A percentile compares a stretch with the other conserved stretches of the same genome.
Evolutionary conservation across 805 yeast species (phyloP).

Genomic region (Candida michaelii): DNA sequence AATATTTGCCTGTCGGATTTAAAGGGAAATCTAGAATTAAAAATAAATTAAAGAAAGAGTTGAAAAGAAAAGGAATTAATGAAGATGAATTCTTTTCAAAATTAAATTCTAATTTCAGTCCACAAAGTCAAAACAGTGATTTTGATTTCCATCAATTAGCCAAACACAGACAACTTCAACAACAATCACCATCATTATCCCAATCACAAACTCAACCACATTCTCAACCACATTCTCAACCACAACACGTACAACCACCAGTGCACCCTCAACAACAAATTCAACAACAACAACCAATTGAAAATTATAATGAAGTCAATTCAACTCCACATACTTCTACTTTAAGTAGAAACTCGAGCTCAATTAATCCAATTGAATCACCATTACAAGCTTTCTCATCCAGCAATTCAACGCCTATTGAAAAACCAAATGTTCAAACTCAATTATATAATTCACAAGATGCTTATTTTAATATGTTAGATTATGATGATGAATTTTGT

Average conservation of each 20-base stretch:
- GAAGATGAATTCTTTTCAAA: constrained; percentile 14
- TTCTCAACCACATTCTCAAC: background rate
- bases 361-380: background rate
- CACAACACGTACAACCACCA: too few species aligned
- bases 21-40: constrained; percentile 45
- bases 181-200: background rate
- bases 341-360: background rate
- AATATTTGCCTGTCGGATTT: constrained; percentile 42
- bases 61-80: constrained; percentile 25
- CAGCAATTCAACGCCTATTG: constrained; percentile 2
- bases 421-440: background rate
- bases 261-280: background rate
- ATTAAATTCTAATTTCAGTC: constrained; percentile 4
- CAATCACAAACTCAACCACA: background rate
- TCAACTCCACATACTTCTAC: background rate
- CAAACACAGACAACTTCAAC: constrained; percentile 2
- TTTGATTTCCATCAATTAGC: constrained; percentile 8
- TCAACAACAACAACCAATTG: background rate
- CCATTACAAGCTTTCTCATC: constrained; percentile 1
- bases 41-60: constrained; percentile 40
- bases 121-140: constrained; percentile 6
- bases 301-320: background rate
- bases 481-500: constrained; percentile 45
- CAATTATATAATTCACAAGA: constrained; percentile 3
- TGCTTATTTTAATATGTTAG: constrained; percentile 15